These are phyloP conservation scores for Camelina sativa DNA, from an alignment of 345 rosid genomes.

Conservation along the genomic window DNA sequence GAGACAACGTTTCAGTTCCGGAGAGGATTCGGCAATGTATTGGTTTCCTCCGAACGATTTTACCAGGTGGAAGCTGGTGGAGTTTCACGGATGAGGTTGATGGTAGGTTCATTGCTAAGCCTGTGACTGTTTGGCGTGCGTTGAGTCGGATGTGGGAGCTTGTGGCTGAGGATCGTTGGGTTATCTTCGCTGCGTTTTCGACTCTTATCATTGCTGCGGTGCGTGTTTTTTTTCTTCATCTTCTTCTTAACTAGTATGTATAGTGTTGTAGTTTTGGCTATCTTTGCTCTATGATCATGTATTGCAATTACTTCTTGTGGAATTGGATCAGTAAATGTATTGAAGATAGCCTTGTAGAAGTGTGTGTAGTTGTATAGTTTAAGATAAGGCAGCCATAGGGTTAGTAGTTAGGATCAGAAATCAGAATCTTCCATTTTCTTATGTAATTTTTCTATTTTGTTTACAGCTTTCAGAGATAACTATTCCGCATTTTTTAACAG, in stretches of 20 bases:
- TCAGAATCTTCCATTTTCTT: slow-evolving; percentile 15
- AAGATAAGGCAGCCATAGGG: too few relatives aligned
- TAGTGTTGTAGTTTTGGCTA: slow-evolving; percentile 9
- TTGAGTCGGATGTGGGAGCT: slow-evolving; percentile 86
- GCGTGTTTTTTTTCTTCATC: slow-evolving; percentile 24
- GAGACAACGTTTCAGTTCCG: slow-evolving; percentile 45
- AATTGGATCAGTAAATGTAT: background rate
- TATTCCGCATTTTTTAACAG: slow-evolving; percentile 92
- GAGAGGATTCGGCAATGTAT: slow-evolving; percentile 59
- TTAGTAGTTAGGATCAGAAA: background rate
- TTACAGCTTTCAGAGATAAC: slow-evolving; percentile 84
- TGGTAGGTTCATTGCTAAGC: slow-evolving; percentile 62
- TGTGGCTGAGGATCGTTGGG: slow-evolving; percentile 86
- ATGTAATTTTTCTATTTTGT: slow-evolving; percentile 35
- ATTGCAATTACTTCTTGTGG: slow-evolving; percentile 5
- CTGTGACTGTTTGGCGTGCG: slow-evolving; percentile 87
- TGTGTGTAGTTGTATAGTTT: too few relatives aligned
- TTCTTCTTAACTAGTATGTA: background rate
- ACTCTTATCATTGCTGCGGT: slow-evolving; percentile 86
- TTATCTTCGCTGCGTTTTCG: slow-evolving; percentile 80
- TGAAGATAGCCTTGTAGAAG: background rate
- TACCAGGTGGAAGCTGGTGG: slow-evolving; percentile 99
- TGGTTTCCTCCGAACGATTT: slow-evolving; percentile 54
- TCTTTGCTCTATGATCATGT: background rate
- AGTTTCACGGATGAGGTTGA: slow-evolving; percentile 75